These are phyloP conservation scores for Tricholoma sp. DNA, from an alignment of 768 basidiomycete species.

Conservation along the genomic window DNA sequence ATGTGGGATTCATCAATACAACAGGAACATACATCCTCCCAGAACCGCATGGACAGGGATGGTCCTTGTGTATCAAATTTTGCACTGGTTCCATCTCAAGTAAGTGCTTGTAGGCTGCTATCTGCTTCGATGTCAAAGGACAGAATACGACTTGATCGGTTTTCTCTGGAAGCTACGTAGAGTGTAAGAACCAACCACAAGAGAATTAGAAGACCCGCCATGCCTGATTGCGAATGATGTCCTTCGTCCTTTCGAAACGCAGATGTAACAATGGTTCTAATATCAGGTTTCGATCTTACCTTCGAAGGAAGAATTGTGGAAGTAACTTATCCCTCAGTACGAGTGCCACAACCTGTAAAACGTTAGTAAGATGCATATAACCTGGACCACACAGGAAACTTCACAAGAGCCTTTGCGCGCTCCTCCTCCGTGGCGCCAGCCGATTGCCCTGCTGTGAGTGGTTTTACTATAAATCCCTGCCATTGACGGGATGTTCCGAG, in stretches of 20 bases:
- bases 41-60: constrained; percentile 69
- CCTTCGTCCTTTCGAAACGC: constrained; percentile 54
- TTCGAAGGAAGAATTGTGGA: constrained; percentile 78
- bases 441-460: constrained; percentile 65
- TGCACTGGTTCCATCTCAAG: constrained; percentile 62
- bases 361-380: background rate
- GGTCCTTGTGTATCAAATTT: constrained; percentile 66
- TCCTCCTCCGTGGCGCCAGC: constrained; percentile 58
- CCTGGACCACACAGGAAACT: constrained; percentile 8
- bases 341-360: constrained; percentile 48
- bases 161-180: constrained; percentile 73
- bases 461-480: constrained; percentile 65
- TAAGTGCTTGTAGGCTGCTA: constrained; percentile 66
- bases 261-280: background rate
- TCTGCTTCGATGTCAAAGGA: constrained; percentile 70
- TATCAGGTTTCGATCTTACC: constrained; percentile 34
- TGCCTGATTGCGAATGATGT: constrained; percentile 68
- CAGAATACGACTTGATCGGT: constrained; percentile 92
- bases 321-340: constrained; percentile 63
- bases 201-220: background rate
- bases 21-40: constrained; percentile 40
- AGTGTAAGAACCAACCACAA: background rate
- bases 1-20: background rate
- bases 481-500: constrained; percentile 75
- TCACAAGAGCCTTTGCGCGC: constrained; percentile 47